phyloP scores from a whole-genome alignment of 2,329 filamentous ascomycete species.

The Sarocladiaceae sp. region DNA sequence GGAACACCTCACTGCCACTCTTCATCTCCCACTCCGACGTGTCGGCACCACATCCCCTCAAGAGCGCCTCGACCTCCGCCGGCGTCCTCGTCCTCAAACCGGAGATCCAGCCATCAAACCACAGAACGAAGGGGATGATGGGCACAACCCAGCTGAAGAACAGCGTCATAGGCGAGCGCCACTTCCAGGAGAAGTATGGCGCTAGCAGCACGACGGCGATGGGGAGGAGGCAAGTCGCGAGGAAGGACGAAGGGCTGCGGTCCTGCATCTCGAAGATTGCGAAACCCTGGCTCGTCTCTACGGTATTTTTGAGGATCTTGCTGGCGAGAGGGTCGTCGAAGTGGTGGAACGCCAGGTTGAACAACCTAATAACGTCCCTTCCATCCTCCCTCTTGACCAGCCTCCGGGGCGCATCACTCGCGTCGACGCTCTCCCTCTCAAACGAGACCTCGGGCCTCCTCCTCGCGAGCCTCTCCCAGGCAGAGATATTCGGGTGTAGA shows the following conservation, averaged over 20 bases:
- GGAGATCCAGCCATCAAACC: slow-evolving; percentile 64
- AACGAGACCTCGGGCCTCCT: slow-evolving; percentile 52
- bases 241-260: slow-evolving; percentile 46
- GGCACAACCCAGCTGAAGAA: slow-evolving; percentile 63
- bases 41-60: slow-evolving; percentile 45
- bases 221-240: slow-evolving; percentile 47
- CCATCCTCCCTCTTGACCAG: slow-evolving; percentile 32
- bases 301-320: slow-evolving; percentile 56
- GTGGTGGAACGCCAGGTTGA: slow-evolving; percentile 72
- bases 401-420: slow-evolving; percentile 49
- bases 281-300: slow-evolving; percentile 60
- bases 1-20: slow-evolving; percentile 39
- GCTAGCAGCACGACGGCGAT: slow-evolving; percentile 44
- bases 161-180: slow-evolving; percentile 46
- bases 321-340: slow-evolving; percentile 59
- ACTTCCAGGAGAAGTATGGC: slow-evolving; percentile 47
- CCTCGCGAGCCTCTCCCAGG: slow-evolving; percentile 50
- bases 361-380: slow-evolving; percentile 59
- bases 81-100: slow-evolving; percentile 60
- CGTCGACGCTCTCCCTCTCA: slow-evolving; percentile 57
- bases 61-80: slow-evolving; percentile 54
- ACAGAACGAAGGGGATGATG: slow-evolving; percentile 59
- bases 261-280: slow-evolving; percentile 72
- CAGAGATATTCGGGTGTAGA: slow-evolving; percentile 55
- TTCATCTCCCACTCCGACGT: slow-evolving; percentile 40